Evolutionary conservation across 2,329 filamentous ascomycete species (phyloP).

Genomic region (Blastomyces silverae): DNA sequence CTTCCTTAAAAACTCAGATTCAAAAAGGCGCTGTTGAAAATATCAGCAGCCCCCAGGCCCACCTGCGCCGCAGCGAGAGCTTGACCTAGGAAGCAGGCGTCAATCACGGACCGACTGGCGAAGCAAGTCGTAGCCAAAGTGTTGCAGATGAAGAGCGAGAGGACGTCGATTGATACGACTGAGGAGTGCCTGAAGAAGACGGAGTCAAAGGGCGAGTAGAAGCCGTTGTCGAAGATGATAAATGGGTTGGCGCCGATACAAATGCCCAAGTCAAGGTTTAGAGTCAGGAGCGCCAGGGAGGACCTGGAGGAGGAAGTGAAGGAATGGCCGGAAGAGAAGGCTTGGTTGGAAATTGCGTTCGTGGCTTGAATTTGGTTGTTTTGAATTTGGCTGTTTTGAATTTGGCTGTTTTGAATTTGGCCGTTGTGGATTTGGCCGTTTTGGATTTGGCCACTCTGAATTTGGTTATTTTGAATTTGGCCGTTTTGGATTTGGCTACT

Average conservation of each 20-base stretch:
- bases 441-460: not conserved
- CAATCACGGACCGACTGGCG: constrained; percentile 21
- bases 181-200: constrained; percentile 49
- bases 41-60: constrained; percentile 15
- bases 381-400: not conserved
- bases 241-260: constrained; percentile 42
- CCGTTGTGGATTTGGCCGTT: too few species aligned
- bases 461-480: too few species aligned
- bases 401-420: not conserved
- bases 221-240: constrained; percentile 44
- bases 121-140: constrained; percentile 37
- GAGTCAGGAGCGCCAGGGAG: not conserved
- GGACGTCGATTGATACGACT: constrained; percentile 44
- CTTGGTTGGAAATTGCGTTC: not conserved
- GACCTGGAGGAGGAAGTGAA: not conserved
- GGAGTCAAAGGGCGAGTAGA: constrained; percentile 42
- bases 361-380: not conserved
- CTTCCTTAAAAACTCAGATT: not conserved
- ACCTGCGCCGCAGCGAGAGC: constrained; percentile 8
- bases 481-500: not conserved
- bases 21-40: constrained; percentile 14
- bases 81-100: constrained; percentile 12
- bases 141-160: constrained; percentile 46
- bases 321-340: not conserved
- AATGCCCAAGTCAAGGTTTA: constrained; percentile 37